These are phyloP conservation scores for Dioscorea dumetorum DNA, from an alignment of 106 monocot genomes.

Conservation along the genomic window DNA sequence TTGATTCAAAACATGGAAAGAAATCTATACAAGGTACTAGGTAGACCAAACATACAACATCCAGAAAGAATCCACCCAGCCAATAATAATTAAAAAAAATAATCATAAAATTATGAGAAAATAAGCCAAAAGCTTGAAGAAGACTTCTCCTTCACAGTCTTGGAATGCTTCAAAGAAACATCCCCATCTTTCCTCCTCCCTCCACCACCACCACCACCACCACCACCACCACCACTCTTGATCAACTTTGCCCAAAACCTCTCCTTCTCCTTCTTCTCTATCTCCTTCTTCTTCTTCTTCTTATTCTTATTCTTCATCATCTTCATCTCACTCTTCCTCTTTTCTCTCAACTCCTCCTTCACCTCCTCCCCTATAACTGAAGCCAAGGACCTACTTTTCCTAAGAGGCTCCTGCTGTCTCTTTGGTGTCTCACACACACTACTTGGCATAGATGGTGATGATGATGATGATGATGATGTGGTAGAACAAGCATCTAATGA, in stretches of 20 bases:
- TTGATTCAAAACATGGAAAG: too few species aligned
- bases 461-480: neutral
- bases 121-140: conserved; percentile 10
- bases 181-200: conserved; percentile 6
- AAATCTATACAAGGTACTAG: too few species aligned
- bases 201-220: too few species aligned
- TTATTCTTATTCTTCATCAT: too few species aligned
- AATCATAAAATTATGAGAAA: neutral
- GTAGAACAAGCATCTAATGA: neutral
- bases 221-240: too few species aligned
- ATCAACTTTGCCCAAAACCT: conserved; percentile 20
- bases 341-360: neutral
- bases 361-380: neutral
- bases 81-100: neutral
- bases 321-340: neutral
- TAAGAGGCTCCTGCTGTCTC: conserved; percentile 3
- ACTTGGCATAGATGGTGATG: neutral
- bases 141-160: conserved; percentile 20
- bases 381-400: conserved; percentile 20
- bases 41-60: too few species aligned
- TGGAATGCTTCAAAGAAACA: conserved; percentile 9
- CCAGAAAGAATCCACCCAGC: neutral
- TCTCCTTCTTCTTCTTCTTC: too few species aligned
- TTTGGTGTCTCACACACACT: too few species aligned
- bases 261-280: conserved; percentile 1